Evolutionary conservation across 495 filamentous ascomycete genomes (phyloP), one percentile per base, ranked within the genome.

Genomic region (Penicillium manginii): DNA sequence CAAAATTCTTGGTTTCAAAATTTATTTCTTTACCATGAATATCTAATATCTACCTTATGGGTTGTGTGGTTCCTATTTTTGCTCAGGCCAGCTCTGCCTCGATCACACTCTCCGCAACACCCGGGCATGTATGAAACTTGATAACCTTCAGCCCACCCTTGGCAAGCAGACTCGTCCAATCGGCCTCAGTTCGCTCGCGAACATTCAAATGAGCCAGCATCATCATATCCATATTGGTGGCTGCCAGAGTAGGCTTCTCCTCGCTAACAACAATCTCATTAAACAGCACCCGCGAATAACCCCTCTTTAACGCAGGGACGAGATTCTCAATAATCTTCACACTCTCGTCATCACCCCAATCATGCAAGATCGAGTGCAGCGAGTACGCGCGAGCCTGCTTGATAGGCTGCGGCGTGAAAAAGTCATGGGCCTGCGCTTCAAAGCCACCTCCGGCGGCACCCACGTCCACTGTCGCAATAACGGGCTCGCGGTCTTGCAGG

Each of bases 381-480:
- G 49, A 75, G 55, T 76, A 79, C 1, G 73, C 71, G 11, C 65
- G 62, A 3, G 71, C 71, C 55, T 68, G 68, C 43, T 69, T 68
- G 21, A 83, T 66, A 2, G 81, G 81, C 64, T 86, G 83, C 2
- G 71, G 65, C 0, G 75, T 80, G 55, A 84, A 83, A 59, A 87
- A 81, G 57, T 85, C 72, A 59, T 85, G 72, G 4, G 59, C 67
- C 7, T 55, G 52, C 0, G 54, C 53, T 14, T 66, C 63, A 23
- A 67, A 61, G 6, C 33, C 10, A 31, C 10, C 35, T 19, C 55
- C 45, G 2, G 8, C 5, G 67, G 49, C 40, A 72, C 18, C 10
- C 21, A 52, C 55, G 0, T 45, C 15, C 42, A 83, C 58, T 40
- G 40, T 61, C 32, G 60, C 74, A 39, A 84, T 75, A 10, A 78